Base-by-base conservation (phyloP, 192 early-diverging fungal species). In the Linnemannia schmuckeri region DNA sequence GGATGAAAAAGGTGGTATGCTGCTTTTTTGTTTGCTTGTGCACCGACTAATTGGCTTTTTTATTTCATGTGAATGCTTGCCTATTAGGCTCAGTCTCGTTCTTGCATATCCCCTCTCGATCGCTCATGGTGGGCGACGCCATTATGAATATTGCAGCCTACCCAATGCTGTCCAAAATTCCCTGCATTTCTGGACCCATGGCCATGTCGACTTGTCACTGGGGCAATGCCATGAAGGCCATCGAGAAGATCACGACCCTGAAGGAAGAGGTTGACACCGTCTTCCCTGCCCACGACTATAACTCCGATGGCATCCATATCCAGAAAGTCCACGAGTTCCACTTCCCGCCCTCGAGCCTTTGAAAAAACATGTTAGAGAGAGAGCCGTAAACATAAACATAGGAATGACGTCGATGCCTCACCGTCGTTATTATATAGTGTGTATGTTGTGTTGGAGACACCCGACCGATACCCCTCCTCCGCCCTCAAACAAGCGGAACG, bases 231-330 rank as follows among this genome's bases (percentile, higher is more conserved):
- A 82, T 78, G 78, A 70, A 77, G 57, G 74, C 88, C 30, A 89
- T 89, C 17, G 80, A 79, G 46, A 85, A 83, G 70, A 79, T 89
- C 15, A 52, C 74, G 41, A 71, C 80, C 5, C 57, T 82, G 52
- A 76, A 79, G 72, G 79, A 76, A 5, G 68, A 89, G 0, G 71
- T 89, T 22, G 81, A 86, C 40, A 81, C 81, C 9, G 81, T 89
- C 22, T 86, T 89, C 72, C 88, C 88, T 1, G 83, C 84, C 6
- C 88, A 89, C 55, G 88, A 89, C 70, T 78, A 78, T 44, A 82
- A 61, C 24, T 24, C 35, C 9, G 77, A 87, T 77, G 88, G 88
- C 0, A 41, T 89, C 72, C 82, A 77, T 54, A 89, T 89, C 42
- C 78, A 86, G 61, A 70, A 89, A 17, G 75, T 89, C 15, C 81